phyloP scores from a whole-genome alignment of 768 basidiomycete genomes.

The Tulasnella sp. region DNA sequence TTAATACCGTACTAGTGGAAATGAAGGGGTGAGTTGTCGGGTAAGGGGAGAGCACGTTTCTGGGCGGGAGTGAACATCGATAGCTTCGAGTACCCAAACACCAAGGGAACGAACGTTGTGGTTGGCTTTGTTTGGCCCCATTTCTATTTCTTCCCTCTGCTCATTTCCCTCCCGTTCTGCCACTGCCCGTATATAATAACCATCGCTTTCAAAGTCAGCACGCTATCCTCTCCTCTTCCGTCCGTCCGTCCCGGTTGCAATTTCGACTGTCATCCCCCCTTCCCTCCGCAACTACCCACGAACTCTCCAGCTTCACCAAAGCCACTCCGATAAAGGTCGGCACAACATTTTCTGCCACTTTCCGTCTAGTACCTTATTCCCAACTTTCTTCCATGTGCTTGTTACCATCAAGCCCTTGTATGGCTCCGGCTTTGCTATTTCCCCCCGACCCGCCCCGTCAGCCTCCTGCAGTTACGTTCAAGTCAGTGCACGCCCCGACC shows the following conservation, averaged over 20 bases:
- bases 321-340: neutral
- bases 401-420: neutral
- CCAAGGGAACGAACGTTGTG: neutral
- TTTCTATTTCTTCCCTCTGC: neutral
- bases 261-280: neutral
- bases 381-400: neutral
- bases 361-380: neutral
- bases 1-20: no score
- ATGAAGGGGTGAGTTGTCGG: no score
- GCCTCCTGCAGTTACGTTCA: neutral
- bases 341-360: neutral
- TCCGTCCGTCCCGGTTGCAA: neutral
- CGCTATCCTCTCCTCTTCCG: neutral
- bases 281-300: neutral
- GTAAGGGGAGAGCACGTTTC: neutral
- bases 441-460: neutral
- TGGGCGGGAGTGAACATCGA: neutral
- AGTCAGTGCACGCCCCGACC: neutral
- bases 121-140: neutral
- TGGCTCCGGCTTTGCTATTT: neutral
- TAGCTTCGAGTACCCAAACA: neutral
- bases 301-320: neutral
- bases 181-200: neutral
- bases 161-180: neutral
- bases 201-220: neutral